A percentile compares a stretch with the other conserved stretches of the same genome.
Conservation (phyloP, 352 stramenopile genomes). For the Phytophthora foliorum region DNA sequence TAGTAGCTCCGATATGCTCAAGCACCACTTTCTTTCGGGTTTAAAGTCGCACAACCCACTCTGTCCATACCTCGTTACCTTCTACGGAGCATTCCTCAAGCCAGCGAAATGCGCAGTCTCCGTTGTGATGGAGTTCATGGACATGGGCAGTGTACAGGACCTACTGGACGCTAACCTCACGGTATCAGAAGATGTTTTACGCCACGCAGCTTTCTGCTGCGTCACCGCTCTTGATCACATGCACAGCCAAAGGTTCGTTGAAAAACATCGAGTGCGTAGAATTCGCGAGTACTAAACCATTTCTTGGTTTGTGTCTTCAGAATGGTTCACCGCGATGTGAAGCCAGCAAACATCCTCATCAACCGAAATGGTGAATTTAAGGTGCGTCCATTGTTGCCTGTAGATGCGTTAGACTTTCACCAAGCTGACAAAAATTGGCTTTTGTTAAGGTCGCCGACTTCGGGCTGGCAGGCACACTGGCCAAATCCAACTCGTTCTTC, state of each 20-base stretch:
- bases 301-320: slow-evolving; percentile 1
- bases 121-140: slow-evolving; percentile 95
- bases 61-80: slow-evolving; percentile 89
- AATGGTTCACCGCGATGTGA: slow-evolving; percentile 86
- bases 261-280: background rate
- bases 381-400: slow-evolving; percentile 30
- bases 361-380: slow-evolving; percentile 89
- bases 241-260: slow-evolving; percentile 69
- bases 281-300: background rate
- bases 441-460: slow-evolving; percentile 75
- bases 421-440: slow-evolving; percentile 6
- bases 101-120: slow-evolving; percentile 77
- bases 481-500: slow-evolving; percentile 83
- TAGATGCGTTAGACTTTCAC: background rate
- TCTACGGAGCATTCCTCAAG: slow-evolving; percentile 91
- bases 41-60: slow-evolving; percentile 1
- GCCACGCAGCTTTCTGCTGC: slow-evolving; percentile 85
- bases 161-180: slow-evolving; percentile 59
- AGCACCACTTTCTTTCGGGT: slow-evolving; percentile 28
- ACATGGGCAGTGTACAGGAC: slow-evolving; percentile 90
- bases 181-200: slow-evolving; percentile 67
- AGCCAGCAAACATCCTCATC: slow-evolving; percentile 92
- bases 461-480: slow-evolving; percentile 77
- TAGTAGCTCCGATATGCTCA: slow-evolving; percentile 3
- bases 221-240: slow-evolving; percentile 88